Base-by-base conservation (phyloP, 306 rosid genomes). In the Arachis hypogaea region DNA sequence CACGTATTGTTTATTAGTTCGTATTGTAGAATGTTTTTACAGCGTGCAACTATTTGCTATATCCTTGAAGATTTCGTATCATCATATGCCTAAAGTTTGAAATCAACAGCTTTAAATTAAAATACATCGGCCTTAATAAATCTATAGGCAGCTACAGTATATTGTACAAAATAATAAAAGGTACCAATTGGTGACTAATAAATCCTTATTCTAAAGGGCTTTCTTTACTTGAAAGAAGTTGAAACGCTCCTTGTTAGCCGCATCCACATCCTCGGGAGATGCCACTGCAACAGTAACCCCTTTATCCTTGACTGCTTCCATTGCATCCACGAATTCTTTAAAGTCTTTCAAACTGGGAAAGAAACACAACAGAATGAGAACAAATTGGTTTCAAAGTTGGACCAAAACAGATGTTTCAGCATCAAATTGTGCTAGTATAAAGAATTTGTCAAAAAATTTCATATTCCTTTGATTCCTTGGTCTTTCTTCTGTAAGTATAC, bases 271-370 rank as follows among this genome's bases (percentile, higher is more conserved):
- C 63, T 90, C 96, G 0, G 88, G 90, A 50, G 95, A 94, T 50
- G 99, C 97, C 76, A 94, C 99, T n/a, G 95, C 97, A 63, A 92
- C 97, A 85, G 87, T 87, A 7, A 88, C 88, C 44, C 97, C 99
- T 84, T 87, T 94, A 69, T 87, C 84, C 83, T 81, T 94, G 11
- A 89, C 93, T 9, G 88, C 86, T 69, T 92, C 97, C 77, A 92
- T 74, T 42, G 88, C 96, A 9, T 81, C 84, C 18, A 77, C 85
- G 72, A 94, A 94, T 55, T 86, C 86, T 77, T 80, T 88, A 87
- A 92, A 94, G 89, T 94, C 92, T 84, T 92, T 87, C 96, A 88
- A 54, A 46, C 99, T 94, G 95, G 55, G 67, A 11, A 64, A 73
- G 68, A 55, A 65, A 50, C 58, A 43, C 43, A 51, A 61, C 54